Evolutionary conservation across 805 yeast species (phyloP).

Genomic region (Ogataea neopini): DNA sequence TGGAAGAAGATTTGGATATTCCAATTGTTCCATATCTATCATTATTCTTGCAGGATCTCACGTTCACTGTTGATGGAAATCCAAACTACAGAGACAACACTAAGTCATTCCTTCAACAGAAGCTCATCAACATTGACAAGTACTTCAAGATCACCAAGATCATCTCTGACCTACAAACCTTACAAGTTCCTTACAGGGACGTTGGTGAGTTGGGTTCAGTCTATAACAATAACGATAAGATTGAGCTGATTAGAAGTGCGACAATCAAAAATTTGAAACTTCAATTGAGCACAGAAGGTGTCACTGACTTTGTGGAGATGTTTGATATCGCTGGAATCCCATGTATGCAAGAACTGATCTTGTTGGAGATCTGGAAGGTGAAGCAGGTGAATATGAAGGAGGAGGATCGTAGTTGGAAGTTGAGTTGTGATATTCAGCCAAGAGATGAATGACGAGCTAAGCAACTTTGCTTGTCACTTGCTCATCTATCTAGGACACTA

Average conservation of each 20-base stretch:
- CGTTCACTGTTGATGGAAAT: conserved; percentile 83
- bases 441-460: conserved; percentile 37
- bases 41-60: conserved; percentile 73
- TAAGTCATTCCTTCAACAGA: conserved; percentile 51
- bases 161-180: conserved; percentile 63
- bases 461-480: no score
- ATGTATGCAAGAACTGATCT: conserved; percentile 55
- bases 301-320: conserved; percentile 30
- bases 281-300: conserved; percentile 18
- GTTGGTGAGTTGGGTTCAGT: conserved; percentile 33
- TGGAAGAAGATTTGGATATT: conserved; percentile 42
- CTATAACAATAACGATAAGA: conserved; percentile 26
- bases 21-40: conserved; percentile 80
- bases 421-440: conserved; percentile 63
- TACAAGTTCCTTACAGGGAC: conserved; percentile 60
- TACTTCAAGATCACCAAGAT: conserved; percentile 66
- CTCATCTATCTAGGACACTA: no score
- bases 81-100: conserved; percentile 61
- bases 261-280: conserved; percentile 30
- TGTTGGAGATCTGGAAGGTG: conserved; percentile 71
- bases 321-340: conserved; percentile 42
- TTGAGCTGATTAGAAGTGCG: conserved; percentile 31
- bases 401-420: conserved; percentile 70
- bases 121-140: conserved; percentile 72
- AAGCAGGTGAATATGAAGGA: conserved; percentile 58